Conservation (phyloP, 2,329 filamentous ascomycete genomes). For the Microascus cirrosus region DNA sequence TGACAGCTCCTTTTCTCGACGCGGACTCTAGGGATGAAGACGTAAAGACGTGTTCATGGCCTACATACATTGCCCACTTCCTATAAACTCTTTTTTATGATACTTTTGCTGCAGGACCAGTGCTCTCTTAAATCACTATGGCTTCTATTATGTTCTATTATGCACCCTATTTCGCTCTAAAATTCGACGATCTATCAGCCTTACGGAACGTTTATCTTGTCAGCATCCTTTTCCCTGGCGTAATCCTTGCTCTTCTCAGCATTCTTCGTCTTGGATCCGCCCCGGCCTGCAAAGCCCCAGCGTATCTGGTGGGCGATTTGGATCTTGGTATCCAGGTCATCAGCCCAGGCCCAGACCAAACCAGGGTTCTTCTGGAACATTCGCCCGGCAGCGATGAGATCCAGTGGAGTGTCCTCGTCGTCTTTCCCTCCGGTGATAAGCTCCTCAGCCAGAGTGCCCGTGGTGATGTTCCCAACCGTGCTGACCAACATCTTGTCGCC, state of each 20-base stretch:
- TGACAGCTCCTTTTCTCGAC: no score
- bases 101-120: no score
- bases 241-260: background rate
- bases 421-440: constrained; percentile 24
- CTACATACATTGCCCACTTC: no score
- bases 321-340: constrained; percentile 36
- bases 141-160: no score
- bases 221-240: background rate
- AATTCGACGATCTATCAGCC: no score
- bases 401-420: constrained; percentile 27
- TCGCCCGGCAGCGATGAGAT: constrained; percentile 37
- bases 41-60: no score
- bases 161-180: no score
- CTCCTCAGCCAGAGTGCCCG: constrained; percentile 31
- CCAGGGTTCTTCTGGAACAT: constrained; percentile 49
- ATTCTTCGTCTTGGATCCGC: constrained; percentile 5
- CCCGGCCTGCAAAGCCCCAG: constrained; percentile 39
- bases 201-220: background rate
- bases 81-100: no score
- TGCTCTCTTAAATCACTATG: no score
- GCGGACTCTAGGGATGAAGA: no score
- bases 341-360: constrained; percentile 42
- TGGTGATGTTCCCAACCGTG: constrained; percentile 37
- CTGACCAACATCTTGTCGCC: constrained; percentile 42
- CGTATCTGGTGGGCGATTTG: constrained; percentile 40